A percentile compares a stretch with the other conserved stretches of the same genome.
These are phyloP conservation scores for Cryptococcus sp. DNA, from an alignment of 1,284 basidiomycete species.

Conservation along the genomic window DNA sequence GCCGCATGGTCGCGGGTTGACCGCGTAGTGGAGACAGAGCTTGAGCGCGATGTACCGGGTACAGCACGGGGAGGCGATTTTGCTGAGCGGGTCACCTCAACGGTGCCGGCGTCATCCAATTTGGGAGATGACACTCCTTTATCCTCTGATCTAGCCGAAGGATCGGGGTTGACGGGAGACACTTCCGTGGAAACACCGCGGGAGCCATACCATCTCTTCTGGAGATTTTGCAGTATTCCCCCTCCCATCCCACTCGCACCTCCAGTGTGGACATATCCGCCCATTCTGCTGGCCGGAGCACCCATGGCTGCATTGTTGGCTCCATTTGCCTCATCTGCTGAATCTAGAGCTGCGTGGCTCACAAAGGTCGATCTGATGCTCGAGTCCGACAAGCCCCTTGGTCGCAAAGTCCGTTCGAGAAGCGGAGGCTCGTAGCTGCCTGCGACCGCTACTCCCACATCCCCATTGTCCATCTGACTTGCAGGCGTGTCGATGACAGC, in stretches of 20 bases:
- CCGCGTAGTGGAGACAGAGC: slow-evolving; percentile 15
- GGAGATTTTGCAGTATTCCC: slow-evolving; percentile 23
- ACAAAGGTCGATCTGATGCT: slow-evolving; percentile 82
- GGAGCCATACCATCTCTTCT: slow-evolving; percentile 27
- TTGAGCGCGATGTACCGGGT: slow-evolving; percentile 12
- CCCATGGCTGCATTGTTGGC: neutral
- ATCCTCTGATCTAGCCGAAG: neutral
- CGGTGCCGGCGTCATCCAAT: neutral
- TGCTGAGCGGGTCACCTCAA: slow-evolving; percentile 1
- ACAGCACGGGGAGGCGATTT: slow-evolving; percentile 20
- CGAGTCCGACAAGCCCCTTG: slow-evolving; percentile 82
- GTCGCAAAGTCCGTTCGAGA: slow-evolving; percentile 68
- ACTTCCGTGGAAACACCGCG: slow-evolving; percentile 12
- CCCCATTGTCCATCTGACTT: slow-evolving; percentile 42
- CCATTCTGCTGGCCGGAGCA: slow-evolving; percentile 4
- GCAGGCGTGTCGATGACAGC: slow-evolving; percentile 68
- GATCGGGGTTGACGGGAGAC: slow-evolving; percentile 16
- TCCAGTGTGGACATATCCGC: slow-evolving; percentile 8
- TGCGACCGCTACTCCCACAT: slow-evolving; percentile 17
- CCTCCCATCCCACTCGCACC: slow-evolving; percentile 9
- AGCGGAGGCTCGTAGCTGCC: slow-evolving; percentile 52
- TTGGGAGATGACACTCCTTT: neutral
- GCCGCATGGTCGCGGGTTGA: slow-evolving; percentile 4
- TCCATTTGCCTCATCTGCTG: neutral
- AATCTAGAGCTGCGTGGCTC: slow-evolving; percentile 29